phyloP scores from a whole-genome alignment of 345 rosid species.

The Zanthoxylum bungeanum region DNA sequence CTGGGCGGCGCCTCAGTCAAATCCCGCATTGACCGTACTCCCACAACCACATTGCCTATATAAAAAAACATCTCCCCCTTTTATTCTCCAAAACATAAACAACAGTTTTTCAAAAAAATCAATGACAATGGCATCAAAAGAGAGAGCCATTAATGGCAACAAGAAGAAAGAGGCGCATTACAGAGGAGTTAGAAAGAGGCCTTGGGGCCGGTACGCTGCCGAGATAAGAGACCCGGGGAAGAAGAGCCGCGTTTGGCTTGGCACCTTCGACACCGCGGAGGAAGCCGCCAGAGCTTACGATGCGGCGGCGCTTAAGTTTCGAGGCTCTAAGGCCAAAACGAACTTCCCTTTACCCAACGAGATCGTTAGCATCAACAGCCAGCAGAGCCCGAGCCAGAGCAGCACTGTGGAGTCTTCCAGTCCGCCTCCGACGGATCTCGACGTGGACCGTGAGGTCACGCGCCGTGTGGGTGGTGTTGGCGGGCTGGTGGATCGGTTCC shows the following conservation, averaged over 20 bases:
- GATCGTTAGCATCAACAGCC: not conserved
- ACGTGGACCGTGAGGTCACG: constrained; percentile 30
- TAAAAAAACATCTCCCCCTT: not conserved
- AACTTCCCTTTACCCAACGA: constrained; percentile 50
- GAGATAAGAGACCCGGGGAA: constrained; percentile 73
- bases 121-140: constrained; percentile 7
- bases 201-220: constrained; percentile 82
- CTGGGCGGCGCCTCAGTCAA: constrained; percentile 50
- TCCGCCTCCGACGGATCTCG: constrained; percentile 25
- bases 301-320: constrained; percentile 56
- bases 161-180: constrained; percentile 16
- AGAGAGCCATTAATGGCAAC: not conserved
- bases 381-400: constrained; percentile 36
- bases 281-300: constrained; percentile 73
- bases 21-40: constrained; percentile 31
- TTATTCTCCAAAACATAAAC: not conserved
- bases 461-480: constrained; percentile 8
- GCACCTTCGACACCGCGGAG: constrained; percentile 67
- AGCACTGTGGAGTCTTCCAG: constrained; percentile 42
- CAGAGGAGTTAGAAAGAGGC: constrained; percentile 68
- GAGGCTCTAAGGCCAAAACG: constrained; percentile 65
- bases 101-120: not conserved
- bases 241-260: constrained; percentile 73
- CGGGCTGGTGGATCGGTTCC: constrained; percentile 33
- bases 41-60: constrained; percentile 19